Base-by-base conservation (phyloP, 2,329 filamentous ascomycete genomes). In the Byssochlamys sp. region DNA sequence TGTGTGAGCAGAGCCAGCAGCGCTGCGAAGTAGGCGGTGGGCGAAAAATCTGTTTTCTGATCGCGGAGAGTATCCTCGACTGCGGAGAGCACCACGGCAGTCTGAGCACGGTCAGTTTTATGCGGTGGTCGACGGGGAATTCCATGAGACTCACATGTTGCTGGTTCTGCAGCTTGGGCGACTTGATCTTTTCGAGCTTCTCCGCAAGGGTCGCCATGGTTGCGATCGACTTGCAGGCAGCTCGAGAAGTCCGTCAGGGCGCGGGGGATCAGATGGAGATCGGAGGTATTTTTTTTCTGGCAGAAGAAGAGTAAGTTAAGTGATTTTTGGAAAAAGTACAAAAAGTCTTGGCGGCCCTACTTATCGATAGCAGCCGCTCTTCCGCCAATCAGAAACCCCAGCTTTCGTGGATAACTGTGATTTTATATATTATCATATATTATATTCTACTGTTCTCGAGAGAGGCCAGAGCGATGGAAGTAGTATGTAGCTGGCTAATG, bases 111-210 rank as follows among this genome's bases (percentile, higher is more conserved):
- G 53, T 51, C 51, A 31, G 26, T 31, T 54, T 62, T 52, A 61
- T 55, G 29, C 29, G 28, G 27, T 3, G 60, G 33, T 60, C 53
- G 24, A 54, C n/a, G 45, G 45, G 11, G 56, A 45, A 60, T 7
- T 28, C 31, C 27, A 19, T 12, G 45, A 52, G 28, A 72, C 79
- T 65, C 78, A 94, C 91, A 83, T 91, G 90, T 74, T 95, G 86
- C 77, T 96, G 91, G 73, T 89, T 96, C 75, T 97, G 90, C 68
- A 96, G 84, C 76, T 95, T 96, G 57, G 94, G 94, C 71, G 89
- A 94, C 77, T 94, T 89, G 75, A 97, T 96, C 83, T 95, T 96
- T 78, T 92, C 89, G 73, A 99, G 84, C 80, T 91, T 95, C 80
- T 96, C 92, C 73, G 88, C 85, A 69, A 97, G 78, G 74, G 84